Evolutionary conservation across 1,139 yeast genomes (phyloP).

Genomic region (Diutina scorzettiae): DNA sequence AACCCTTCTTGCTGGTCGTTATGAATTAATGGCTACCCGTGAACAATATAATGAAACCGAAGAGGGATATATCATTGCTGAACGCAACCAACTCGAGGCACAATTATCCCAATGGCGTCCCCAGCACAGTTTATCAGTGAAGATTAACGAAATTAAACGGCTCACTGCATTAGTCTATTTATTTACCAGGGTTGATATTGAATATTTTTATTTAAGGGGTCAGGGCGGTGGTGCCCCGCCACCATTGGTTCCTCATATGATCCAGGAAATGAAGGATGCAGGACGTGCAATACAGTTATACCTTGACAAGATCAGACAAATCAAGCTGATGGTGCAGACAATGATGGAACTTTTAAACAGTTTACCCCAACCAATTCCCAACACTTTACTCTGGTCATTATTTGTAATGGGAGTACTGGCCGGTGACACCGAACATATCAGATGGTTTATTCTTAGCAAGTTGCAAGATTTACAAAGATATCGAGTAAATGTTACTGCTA

Average conservation of each 20-base stretch:
- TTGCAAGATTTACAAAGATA: not conserved
- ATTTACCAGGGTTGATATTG: not conserved
- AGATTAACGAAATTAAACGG: not conserved
- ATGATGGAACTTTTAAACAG: not conserved
- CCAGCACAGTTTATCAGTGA: not conserved
- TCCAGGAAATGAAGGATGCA: not conserved
- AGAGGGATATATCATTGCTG: not conserved
- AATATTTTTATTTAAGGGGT: not conserved
- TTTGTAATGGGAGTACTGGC: not conserved
- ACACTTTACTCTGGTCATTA: not conserved
- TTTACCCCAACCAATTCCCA: not conserved
- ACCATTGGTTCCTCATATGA: not conserved
- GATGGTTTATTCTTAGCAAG: not conserved
- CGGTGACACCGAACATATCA: not conserved
- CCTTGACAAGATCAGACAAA: not conserved
- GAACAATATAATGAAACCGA: not conserved
- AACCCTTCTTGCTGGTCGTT: not conserved
- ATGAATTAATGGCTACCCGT: not conserved
- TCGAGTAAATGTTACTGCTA: not conserved
- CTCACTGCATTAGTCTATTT: not conserved
- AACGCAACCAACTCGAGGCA: constrained; percentile 2
- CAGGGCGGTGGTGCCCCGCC: not conserved
- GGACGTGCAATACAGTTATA: not conserved
- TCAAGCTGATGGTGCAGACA: not conserved
- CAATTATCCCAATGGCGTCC: constrained; percentile 1